These are phyloP conservation scores for Vitis hybrid DNA, from an alignment of 177 flowering plant genomes.

Conservation along the genomic window DNA sequence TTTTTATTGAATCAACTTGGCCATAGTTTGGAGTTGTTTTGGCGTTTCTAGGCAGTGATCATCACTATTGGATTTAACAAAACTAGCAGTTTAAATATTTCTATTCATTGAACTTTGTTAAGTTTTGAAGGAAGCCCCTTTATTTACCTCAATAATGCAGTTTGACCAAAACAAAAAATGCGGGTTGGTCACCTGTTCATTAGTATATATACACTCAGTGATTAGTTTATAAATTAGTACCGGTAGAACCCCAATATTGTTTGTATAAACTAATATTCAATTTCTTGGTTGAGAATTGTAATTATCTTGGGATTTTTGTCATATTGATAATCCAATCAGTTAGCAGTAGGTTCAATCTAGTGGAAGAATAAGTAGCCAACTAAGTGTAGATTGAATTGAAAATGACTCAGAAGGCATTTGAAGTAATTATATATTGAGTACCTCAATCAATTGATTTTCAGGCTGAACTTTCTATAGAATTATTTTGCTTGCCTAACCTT, in stretches of 20 bases:
- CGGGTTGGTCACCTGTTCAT: conserved; percentile 14
- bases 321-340: not conserved
- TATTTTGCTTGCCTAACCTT: not conserved
- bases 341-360: not conserved
- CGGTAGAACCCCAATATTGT: not conserved
- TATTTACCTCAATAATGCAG: not conserved
- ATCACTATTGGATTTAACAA: not conserved
- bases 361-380: not conserved
- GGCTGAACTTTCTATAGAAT: not conserved
- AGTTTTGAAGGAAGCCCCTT: not conserved
- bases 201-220: conserved; percentile 1
- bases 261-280: not conserved
- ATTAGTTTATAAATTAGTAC: not conserved
- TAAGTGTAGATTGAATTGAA: not conserved
- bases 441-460: not conserved
- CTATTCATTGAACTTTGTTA: not conserved
- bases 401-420: conserved; percentile 13
- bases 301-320: not conserved
- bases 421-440: not conserved
- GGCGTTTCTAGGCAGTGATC: not conserved
- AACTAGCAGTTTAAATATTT: not conserved
- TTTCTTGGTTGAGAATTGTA: not conserved
- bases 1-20: not conserved
- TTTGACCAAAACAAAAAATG: conserved; percentile 4
- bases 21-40: not conserved